Conservation (phyloP, 306 rosid genomes). For the Ziziphus jujuba region DNA sequence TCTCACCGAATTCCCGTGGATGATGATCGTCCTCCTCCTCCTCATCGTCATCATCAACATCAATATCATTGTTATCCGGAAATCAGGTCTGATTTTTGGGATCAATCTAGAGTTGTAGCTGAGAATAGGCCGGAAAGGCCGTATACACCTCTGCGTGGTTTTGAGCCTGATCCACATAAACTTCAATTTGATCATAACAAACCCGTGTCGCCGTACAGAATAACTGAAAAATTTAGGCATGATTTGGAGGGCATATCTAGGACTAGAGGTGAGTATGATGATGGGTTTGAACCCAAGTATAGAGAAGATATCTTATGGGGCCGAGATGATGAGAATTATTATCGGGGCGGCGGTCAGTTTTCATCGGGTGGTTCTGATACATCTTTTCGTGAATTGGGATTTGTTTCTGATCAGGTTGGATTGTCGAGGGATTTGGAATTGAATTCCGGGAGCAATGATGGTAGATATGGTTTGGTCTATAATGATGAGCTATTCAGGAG, state of each 20-base stretch:
- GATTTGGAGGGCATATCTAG: slow-evolving; percentile 38
- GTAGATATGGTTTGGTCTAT: slow-evolving; percentile 3
- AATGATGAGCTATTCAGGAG: slow-evolving; percentile 20
- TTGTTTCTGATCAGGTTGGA: slow-evolving; percentile 2
- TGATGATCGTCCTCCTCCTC: too few relatives aligned
- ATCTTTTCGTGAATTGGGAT: slow-evolving; percentile 14
- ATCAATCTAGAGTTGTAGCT: slow-evolving; percentile 26
- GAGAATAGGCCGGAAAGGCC: slow-evolving; percentile 17
- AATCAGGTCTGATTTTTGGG: slow-evolving; percentile 19
- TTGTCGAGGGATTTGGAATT: slow-evolving; percentile 12
- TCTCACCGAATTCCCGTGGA: too few relatives aligned
- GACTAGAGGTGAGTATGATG: slow-evolving; percentile 35
- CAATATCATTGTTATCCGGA: slow-evolving; percentile 16
- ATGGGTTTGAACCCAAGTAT: slow-evolving; percentile 27
- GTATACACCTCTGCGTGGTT: slow-evolving; percentile 27
- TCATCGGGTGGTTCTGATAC: slow-evolving; percentile 7
- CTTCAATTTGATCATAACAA: slow-evolving; percentile 21
- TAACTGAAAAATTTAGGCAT: slow-evolving; percentile 22
- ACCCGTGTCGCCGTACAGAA: slow-evolving; percentile 16
- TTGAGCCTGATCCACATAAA: slow-evolving; percentile 37
- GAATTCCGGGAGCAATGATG: slow-evolving; percentile 21
- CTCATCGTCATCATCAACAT: slow-evolving; percentile 22
- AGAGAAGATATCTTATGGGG: slow-evolving; percentile 13
- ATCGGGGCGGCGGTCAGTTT: slow-evolving; percentile 9
- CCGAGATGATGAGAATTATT: neutral